These are phyloP conservation scores for Dendrocalamus sinicus DNA, from an alignment of 176 grass and related monocot species.

Conservation along the genomic window DNA sequence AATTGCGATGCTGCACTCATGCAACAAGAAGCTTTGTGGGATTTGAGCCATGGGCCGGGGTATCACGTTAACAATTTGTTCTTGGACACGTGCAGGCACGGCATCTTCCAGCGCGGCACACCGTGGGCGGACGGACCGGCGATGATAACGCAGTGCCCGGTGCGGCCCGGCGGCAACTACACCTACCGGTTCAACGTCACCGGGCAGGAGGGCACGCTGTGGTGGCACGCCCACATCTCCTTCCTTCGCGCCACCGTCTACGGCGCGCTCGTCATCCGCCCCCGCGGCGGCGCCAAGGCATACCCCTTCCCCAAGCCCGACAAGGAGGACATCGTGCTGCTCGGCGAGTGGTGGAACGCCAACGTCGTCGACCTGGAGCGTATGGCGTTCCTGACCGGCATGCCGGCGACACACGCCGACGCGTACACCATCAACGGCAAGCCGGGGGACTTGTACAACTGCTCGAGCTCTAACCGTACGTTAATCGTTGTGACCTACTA, in stretches of 20 bases:
- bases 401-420: neutral
- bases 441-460: slow-evolving; percentile 60
- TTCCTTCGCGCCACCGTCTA: slow-evolving; percentile 67
- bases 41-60: too few species aligned
- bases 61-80: too few species aligned
- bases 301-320: slow-evolving; percentile 64
- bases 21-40: too few species aligned
- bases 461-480: slow-evolving; percentile 46
- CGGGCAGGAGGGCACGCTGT: slow-evolving; percentile 69
- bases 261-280: slow-evolving; percentile 60
- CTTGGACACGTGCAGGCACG: slow-evolving; percentile 45
- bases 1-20: too few species aligned
- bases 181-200: slow-evolving; percentile 61
- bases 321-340: slow-evolving; percentile 50
- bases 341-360: slow-evolving; percentile 81
- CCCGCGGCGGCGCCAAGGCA: slow-evolving; percentile 19
- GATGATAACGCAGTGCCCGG: slow-evolving; percentile 74
- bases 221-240: slow-evolving; percentile 78
- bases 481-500: too few species aligned
- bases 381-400: slow-evolving; percentile 7
- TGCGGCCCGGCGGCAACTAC: slow-evolving; percentile 49
- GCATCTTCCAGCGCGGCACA: slow-evolving; percentile 54
- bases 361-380: slow-evolving; percentile 38
- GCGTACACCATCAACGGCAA: slow-evolving; percentile 74
- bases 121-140: slow-evolving; percentile 71